Percentiles rank a stretch among this genome's conserved stretches.
Conservation (phyloP, 2,329 filamentous ascomycete genomes). For the Neofusicoccum sp. region DNA sequence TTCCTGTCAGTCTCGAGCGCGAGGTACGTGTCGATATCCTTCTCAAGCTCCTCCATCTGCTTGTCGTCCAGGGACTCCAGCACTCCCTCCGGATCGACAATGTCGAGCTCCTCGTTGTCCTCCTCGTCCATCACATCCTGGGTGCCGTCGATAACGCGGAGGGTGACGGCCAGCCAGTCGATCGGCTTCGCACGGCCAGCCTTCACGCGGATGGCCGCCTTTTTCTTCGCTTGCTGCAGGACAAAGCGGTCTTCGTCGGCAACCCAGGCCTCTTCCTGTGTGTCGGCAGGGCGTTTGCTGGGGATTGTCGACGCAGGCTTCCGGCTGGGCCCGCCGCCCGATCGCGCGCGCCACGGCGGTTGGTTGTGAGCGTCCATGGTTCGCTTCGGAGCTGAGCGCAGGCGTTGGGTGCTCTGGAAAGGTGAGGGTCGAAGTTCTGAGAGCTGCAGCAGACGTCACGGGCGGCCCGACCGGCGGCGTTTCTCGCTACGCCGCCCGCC, state of each 20-base stretch:
- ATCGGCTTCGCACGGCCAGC: constrained; percentile 89
- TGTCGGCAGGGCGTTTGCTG: constrained; percentile 46
- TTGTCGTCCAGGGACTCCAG: constrained; percentile 68
- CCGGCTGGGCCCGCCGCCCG: constrained; percentile 24
- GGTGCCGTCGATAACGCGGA: constrained; percentile 83
- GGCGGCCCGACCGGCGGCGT: not conserved
- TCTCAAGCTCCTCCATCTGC: constrained; percentile 72
- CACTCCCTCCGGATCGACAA: constrained; percentile 77
- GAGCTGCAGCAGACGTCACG: not conserved
- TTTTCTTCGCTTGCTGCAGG: constrained; percentile 95
- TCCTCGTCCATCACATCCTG: constrained; percentile 80
- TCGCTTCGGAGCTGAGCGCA: not conserved
- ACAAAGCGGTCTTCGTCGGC: constrained; percentile 96
- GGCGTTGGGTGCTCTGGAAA: not conserved
- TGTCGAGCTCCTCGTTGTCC: constrained; percentile 70
- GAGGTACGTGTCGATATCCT: constrained; percentile 77
- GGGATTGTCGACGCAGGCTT: constrained; percentile 33
- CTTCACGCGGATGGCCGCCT: constrained; percentile 89
- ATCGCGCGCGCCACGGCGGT: constrained; percentile 34
- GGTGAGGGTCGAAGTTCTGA: not conserved
- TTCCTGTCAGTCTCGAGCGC: constrained; percentile 73
- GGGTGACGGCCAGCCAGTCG: constrained; percentile 87
- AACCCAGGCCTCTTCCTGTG: constrained; percentile 65
- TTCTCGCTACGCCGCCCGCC: not conserved
- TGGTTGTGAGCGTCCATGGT: constrained; percentile 34